These are phyloP conservation scores for Ensete ventricosum DNA, from an alignment of 176 grass and related monocot species.

Conservation along the genomic window DNA sequence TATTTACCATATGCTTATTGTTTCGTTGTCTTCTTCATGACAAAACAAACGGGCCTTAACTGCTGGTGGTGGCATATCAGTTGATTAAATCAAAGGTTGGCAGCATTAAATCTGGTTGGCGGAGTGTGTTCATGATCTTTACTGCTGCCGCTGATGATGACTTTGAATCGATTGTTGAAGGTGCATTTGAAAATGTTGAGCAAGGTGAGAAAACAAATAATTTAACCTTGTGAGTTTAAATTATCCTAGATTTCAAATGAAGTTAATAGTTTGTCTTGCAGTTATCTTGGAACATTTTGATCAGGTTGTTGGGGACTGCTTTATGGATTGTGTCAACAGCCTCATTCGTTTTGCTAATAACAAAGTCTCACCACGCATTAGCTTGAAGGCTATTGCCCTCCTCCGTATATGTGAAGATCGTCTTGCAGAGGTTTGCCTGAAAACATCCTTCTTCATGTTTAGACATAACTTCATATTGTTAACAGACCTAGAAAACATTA, in stretches of 20 bases:
- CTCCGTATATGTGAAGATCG: conserved; percentile 99
- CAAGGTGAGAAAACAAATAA: conserved; percentile 38
- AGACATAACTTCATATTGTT: not conserved
- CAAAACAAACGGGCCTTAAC: not conserved
- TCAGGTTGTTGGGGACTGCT: conserved; percentile 96
- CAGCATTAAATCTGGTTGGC: conserved; percentile 99
- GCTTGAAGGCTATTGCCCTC: conserved; percentile 99
- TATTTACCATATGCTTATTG: not conserved
- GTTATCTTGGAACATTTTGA: conserved; percentile 99
- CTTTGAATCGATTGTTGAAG: conserved; percentile 88
- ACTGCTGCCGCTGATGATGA: conserved; percentile 90
- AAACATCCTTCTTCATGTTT: not conserved
- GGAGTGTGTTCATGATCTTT: conserved; percentile 99
- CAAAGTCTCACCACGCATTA: conserved; percentile 82
- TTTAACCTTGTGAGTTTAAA: not conserved
- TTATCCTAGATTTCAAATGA: not conserved
- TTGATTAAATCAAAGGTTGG: conserved; percentile 99
- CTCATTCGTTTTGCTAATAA: conserved; percentile 99
- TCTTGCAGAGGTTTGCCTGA: conserved; percentile 79
- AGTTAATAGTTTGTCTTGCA: conserved; percentile 27
- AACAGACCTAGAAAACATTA: not conserved
- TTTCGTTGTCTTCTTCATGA: not conserved
- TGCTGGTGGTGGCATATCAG: conserved; percentile 31
- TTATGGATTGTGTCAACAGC: conserved; percentile 99
- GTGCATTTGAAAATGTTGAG: conserved; percentile 98